A percentile compares a stretch with the other conserved stretches of the same genome.
These are phyloP conservation scores for Chlamydomonas reinhardtii DNA, from an alignment of 163 green algal genomes.

Conservation along the genomic window DNA sequence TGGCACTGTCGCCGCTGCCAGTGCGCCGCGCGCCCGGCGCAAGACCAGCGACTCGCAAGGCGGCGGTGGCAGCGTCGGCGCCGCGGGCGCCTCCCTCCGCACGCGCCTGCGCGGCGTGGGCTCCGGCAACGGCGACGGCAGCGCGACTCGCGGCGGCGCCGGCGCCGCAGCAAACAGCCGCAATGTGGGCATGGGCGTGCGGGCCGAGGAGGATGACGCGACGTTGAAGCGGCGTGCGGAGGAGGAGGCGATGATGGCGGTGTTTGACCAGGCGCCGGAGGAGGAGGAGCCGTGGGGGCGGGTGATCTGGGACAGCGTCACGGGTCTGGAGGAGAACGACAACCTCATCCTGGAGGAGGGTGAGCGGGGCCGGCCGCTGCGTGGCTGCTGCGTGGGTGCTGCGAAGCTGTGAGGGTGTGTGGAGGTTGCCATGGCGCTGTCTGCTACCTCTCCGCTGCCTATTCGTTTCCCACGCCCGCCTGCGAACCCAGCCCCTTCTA, in stretches of 20 bases:
- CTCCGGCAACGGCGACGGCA: not conserved
- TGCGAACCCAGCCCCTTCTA: no score
- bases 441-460: no score
- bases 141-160: not conserved
- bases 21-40: not conserved
- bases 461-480: no score
- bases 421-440: no score
- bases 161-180: not conserved
- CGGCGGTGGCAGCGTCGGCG: not conserved
- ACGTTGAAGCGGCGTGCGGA: slow-evolving; percentile 3
- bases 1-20: no score
- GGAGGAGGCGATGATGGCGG: slow-evolving; percentile 37
- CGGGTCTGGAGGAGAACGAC: slow-evolving; percentile 41
- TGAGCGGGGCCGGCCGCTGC: not conserved
- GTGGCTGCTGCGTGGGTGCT: not conserved
- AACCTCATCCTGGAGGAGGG: slow-evolving; percentile 44
- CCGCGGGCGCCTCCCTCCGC: not conserved
- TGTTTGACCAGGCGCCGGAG: slow-evolving; percentile 38
- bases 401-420: no score
- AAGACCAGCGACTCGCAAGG: not conserved
- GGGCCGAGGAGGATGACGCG: slow-evolving; percentile 29
- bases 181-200: not conserved
- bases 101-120: not conserved
- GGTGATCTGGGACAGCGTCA: slow-evolving; percentile 49
- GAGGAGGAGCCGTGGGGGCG: slow-evolving; percentile 48